Evolutionary conservation across 1,284 basidiomycete species (phyloP).

Genomic region (Puccinia polysora): DNA sequence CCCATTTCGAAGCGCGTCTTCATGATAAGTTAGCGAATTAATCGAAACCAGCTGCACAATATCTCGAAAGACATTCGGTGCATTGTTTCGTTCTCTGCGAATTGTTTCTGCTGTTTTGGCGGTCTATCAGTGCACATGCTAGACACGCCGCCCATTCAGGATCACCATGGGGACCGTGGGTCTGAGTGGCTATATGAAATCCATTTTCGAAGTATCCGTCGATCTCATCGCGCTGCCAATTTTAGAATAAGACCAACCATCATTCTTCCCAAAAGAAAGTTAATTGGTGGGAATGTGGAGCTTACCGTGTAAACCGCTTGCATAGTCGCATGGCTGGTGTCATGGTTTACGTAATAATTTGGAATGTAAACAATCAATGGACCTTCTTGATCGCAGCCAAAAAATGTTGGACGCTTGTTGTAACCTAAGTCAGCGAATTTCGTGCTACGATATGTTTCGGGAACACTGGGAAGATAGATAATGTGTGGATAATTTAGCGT

Average conservation of each 20-base stretch:
- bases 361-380: constrained; percentile 35
- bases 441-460: background rate
- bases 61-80: constrained; percentile 17
- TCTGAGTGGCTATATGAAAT: constrained; percentile 18
- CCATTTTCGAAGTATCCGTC: constrained; percentile 25
- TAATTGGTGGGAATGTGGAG: background rate
- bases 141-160: constrained; percentile 25
- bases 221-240: constrained; percentile 8
- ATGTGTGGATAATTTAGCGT: background rate
- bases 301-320: constrained; percentile 23
- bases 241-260: background rate
- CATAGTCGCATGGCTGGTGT: constrained; percentile 12
- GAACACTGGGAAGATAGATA: constrained; percentile 10
- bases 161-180: background rate
- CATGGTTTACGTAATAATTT: constrained; percentile 4
- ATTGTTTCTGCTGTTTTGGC: constrained; percentile 11
- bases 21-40: too few relatives aligned
- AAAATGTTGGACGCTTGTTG: constrained; percentile 34
- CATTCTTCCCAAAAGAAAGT: too few relatives aligned
- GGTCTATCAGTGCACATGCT: constrained; percentile 30
- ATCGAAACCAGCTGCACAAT: constrained; percentile 11
- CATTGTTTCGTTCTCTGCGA: constrained; percentile 23
- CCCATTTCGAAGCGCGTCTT: too few relatives aligned
- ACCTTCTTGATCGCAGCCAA: constrained; percentile 21
- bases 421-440: constrained; percentile 28